A percentile compares a stretch with the other conserved stretches of the same genome.
phyloP scores from a whole-genome alignment of 106 monocot species.

The Vanilla planifolia region DNA sequence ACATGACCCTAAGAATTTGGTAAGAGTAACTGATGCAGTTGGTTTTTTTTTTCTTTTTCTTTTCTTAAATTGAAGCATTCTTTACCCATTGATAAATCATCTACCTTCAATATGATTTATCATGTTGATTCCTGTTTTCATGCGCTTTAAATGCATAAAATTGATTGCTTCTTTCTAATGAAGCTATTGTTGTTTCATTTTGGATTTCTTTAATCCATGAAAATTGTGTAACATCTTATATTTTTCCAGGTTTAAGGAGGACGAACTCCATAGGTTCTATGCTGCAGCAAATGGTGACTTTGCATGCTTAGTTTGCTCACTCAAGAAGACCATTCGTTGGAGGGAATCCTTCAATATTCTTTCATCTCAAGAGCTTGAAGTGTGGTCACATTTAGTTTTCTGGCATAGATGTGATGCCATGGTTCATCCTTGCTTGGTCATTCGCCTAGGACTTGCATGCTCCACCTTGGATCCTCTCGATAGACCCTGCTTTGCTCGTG shows the following conservation, averaged over 20 bases:
- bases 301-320: slow-evolving; percentile 43
- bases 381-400: slow-evolving; percentile 83
- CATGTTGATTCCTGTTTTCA: not conserved
- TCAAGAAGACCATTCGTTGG: slow-evolving; percentile 89
- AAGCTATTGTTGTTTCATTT: not conserved
- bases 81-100: too few relatives aligned
- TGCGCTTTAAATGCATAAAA: too few relatives aligned
- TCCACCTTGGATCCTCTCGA: slow-evolving; percentile 57
- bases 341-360: slow-evolving; percentile 79
- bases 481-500: slow-evolving; percentile 77
- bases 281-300: slow-evolving; percentile 65
- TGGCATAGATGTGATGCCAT: slow-evolving; percentile 89
- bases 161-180: not conserved
- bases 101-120: not conserved
- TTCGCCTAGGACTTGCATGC: slow-evolving; percentile 85
- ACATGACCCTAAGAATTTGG: too few relatives aligned
- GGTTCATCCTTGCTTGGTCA: slow-evolving; percentile 73
- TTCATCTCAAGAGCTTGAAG: slow-evolving; percentile 67
- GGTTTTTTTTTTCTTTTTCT: too few relatives aligned
- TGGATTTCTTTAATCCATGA: not conserved
- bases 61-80: too few relatives aligned
- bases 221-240: not conserved
- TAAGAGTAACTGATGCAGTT: too few relatives aligned
- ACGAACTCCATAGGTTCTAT: slow-evolving; percentile 76
- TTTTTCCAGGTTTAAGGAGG: slow-evolving; percentile 61